Percentiles rank a stretch among this genome's conserved stretches.
These are phyloP conservation scores for Agrocybe praecox DNA, from an alignment of 768 basidiomycete species.

Conservation along the genomic window DNA sequence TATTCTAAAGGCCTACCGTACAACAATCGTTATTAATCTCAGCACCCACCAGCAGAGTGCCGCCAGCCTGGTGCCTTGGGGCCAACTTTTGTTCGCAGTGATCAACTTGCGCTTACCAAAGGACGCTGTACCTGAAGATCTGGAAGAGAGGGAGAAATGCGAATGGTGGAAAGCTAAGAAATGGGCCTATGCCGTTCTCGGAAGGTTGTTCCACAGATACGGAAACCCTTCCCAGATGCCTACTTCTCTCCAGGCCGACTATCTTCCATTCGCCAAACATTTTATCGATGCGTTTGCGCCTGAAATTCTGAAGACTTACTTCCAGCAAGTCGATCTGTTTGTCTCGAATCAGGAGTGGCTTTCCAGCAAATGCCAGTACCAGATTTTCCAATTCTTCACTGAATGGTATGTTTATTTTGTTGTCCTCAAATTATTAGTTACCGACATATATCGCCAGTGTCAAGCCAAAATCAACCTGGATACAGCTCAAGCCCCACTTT, in stretches of 20 bases:
- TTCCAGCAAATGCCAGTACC: slow-evolving; percentile 81
- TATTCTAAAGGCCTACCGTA: slow-evolving; percentile 87
- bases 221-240: slow-evolving; percentile 91
- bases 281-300: slow-evolving; percentile 82
- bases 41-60: slow-evolving; percentile 72
- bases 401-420: slow-evolving; percentile 64
- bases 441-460: slow-evolving; percentile 55
- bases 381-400: slow-evolving; percentile 83
- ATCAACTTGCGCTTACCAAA: slow-evolving; percentile 72
- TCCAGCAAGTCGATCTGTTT: slow-evolving; percentile 70
- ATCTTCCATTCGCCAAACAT: slow-evolving; percentile 72
- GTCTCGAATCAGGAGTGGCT: slow-evolving; percentile 79
- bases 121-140: slow-evolving; percentile 67
- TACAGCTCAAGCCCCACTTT: slow-evolving; percentile 82
- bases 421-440: background rate
- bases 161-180: slow-evolving; percentile 96
- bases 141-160: slow-evolving; percentile 73
- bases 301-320: slow-evolving; percentile 82
- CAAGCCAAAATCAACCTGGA: slow-evolving; percentile 93
- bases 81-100: slow-evolving; percentile 76
- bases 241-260: slow-evolving; percentile 66
- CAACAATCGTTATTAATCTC: slow-evolving; percentile 75
- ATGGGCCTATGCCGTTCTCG: slow-evolving; percentile 86
- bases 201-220: slow-evolving; percentile 79
- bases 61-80: slow-evolving; percentile 87